These are phyloP conservation scores for Rhodosporidiobolus sp. DNA, from an alignment of 768 basidiomycete species.

Conservation along the genomic window DNA sequence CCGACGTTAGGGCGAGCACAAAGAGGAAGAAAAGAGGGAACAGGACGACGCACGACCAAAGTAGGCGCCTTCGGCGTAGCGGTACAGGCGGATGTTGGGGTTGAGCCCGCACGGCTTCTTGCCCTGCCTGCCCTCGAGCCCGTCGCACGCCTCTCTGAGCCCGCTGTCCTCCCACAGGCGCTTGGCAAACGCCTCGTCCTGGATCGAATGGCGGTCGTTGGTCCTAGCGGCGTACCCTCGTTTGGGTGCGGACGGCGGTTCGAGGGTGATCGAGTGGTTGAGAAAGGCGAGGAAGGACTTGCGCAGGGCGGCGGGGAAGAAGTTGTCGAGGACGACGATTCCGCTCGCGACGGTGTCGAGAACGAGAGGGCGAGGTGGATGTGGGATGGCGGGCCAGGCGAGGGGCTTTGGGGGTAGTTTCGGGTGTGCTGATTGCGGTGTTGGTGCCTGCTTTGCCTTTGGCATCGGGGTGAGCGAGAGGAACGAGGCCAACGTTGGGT, in stretches of 20 bases:
- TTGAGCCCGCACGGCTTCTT: slow-evolving; percentile 54
- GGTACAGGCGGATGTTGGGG: slow-evolving; percentile 71
- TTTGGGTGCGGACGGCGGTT: slow-evolving; percentile 61
- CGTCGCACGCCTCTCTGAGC: slow-evolving; percentile 3
- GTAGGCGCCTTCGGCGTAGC: slow-evolving; percentile 58
- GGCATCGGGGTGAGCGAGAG: neutral
- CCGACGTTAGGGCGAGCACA: neutral
- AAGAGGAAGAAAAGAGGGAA: neutral
- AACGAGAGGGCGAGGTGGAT: neutral
- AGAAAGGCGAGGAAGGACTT: slow-evolving; percentile 61
- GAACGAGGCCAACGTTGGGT: neutral
- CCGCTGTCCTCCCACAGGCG: slow-evolving; percentile 48
- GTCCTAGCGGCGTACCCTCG: slow-evolving; percentile 68
- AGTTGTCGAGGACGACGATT: slow-evolving; percentile 15
- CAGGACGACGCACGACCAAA: slow-evolving; percentile 55
- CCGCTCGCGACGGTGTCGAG: neutral
- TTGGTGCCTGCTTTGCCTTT: neutral
- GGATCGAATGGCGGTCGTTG: slow-evolving; percentile 65
- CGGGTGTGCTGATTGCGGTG: neutral
- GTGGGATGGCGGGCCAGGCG: slow-evolving; percentile 19
- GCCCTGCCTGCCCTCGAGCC: neutral
- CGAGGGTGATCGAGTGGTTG: slow-evolving; percentile 49
- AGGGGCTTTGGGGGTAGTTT: too few relatives aligned
- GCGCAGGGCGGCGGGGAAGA: slow-evolving; percentile 44
- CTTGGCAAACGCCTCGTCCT: slow-evolving; percentile 60